Conservation (phyloP, 179 eudicot genomes). For the Pouteria campechiana region DNA sequence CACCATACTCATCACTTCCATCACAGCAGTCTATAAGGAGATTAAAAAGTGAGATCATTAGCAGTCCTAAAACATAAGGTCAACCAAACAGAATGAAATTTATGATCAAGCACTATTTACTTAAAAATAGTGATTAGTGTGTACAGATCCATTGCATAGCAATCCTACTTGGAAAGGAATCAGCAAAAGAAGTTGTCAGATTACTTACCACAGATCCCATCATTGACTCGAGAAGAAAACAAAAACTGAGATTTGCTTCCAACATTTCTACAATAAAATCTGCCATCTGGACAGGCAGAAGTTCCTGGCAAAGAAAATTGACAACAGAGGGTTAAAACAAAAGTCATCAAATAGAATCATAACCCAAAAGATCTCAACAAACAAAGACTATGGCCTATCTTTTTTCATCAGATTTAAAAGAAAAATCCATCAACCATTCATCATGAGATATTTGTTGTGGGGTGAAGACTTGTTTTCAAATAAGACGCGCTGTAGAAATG, state of each 20-base stretch:
- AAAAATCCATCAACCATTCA: too few relatives aligned
- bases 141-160: background rate
- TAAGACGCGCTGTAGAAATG: too few relatives aligned
- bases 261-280: conserved; percentile 66
- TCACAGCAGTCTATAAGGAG: conserved; percentile 77
- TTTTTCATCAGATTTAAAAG: too few relatives aligned
- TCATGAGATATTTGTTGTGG: too few relatives aligned
- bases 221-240: conserved; percentile 84
- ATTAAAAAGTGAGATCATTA: background rate
- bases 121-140: background rate
- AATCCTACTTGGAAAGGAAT: background rate
- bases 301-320: too few relatives aligned
- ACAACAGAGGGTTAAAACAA: too few relatives aligned
- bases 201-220: conserved; percentile 73
- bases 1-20: conserved; percentile 92
- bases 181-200: background rate
- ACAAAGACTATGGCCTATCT: too few relatives aligned
- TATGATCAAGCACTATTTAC: background rate
- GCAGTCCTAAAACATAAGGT: background rate
- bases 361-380: too few relatives aligned
- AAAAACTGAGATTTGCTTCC: conserved; percentile 76
- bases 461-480: too few relatives aligned
- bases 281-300: conserved; percentile 78
- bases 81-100: background rate
- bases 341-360: too few relatives aligned